Evolutionary conservation across 257 asterid species (phyloP), one percentile per base, ranked within the genome.

Genomic region (Solanum paucissectum): DNA sequence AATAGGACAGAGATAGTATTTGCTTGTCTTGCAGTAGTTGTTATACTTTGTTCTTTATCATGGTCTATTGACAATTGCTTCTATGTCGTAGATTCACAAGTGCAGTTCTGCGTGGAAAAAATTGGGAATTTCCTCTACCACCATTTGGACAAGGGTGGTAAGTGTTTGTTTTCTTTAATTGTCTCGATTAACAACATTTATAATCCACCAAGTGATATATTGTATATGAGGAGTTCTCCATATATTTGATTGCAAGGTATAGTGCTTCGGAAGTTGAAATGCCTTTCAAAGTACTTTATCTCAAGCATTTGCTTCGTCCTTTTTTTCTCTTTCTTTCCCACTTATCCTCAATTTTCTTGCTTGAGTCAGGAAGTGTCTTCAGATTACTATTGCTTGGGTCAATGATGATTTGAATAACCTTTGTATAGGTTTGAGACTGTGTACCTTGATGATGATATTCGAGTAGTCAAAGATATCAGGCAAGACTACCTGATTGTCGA

Each of bases 91-190:
- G 99, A 87, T 96, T 96, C 90, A 95, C 98, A 21, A 94, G 98
- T 94, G 98, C 98, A 21, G 98, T 96, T 58, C 91, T 96, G n/a
- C 90, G 98, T 33, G 96, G 98, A 38, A 93, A 95, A 87, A 88
- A 90, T 82, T 95, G 98, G 99, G 98, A 94, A 90, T 85, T 96
- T 91, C 98, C 99, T 55, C 88, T 96, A 89, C 99, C 99, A 23
- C 98, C 99, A 36, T 96, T 94, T 90, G 99, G 98, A 29, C 98
- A 94, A 91, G 99, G 98, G 62, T 96, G 98, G 99, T 95, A 88
- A 91, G 95, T 89, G 13, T 23, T 87, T 42, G 66, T 87, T 81
- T 82, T 44, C 33, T 71, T n/a, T 14, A 62, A 69, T 29, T 10
- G 27, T 86, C 55, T 58, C 25, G 23, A 46, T 16, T 29, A 14